Base-by-base conservation (phyloP, 2,329 filamentous ascomycete species). In the Fonsecaea pedrosoi region DNA sequence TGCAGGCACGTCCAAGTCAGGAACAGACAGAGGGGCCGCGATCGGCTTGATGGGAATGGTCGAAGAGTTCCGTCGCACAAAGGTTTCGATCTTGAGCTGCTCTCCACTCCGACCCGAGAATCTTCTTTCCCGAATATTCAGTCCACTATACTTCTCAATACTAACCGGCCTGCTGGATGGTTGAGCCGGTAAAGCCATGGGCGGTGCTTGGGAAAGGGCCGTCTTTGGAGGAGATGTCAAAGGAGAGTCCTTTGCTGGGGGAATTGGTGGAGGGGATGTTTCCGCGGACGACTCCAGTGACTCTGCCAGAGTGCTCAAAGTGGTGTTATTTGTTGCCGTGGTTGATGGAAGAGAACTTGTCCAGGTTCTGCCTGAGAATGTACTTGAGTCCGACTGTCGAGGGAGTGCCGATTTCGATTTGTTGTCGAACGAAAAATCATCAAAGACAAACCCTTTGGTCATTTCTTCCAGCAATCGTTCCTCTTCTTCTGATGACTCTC, bases 11-110 rank as follows among this genome's bases (percentile, higher is more conserved):
- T 65, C 76, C 73, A 66, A 75, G 74, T 58, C 63, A n/a, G 77
- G 75, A 25, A 75, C 70, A 30, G 72, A 71, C 35, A 74, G 72
- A 25, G 75, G 59, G 70, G 72, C 6, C 66, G 70, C 50, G 67
- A 64, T 13, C 68, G 70, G 78, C 59, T 76, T 79, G 80, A 10
- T 34, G 55, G 69, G 59, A 30, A 67, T 53, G 30, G 58, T 68
- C 7, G 70, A 58, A 42, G 69, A 70, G 30, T 45, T 65, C n/a
- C 67, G 63, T 42, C 64, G 50, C 6, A 63, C 65, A 59, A 71
- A 72, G 5, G 93, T 97, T 77, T 97, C 92, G 64, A 98, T 97
- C 79, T 93, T 96, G 59, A 98, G 82, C 74, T 94, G 91, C 76
- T 91, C 94, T 13, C 86, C 82, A 73, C 92, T 92, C 73, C 92